Base-by-base conservation (phyloP, 2,329 filamentous ascomycete species). In the Thyridium curvatum region DNA sequence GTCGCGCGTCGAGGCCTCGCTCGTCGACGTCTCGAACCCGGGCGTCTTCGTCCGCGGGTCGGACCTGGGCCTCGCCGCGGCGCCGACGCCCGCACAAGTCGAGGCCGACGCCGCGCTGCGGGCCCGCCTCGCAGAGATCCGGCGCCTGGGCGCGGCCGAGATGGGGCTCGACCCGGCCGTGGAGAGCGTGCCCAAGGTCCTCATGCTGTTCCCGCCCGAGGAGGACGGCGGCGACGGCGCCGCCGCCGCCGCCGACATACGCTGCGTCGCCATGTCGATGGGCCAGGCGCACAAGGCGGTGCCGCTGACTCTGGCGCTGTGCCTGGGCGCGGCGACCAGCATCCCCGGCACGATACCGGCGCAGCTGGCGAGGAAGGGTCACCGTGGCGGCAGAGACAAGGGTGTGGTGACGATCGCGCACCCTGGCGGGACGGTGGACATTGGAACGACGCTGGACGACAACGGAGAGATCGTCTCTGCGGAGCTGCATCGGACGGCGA, bases 241-340 rank as follows among this genome's bases (percentile, higher is more conserved):
- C 16, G 12, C 30, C 5, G 12, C 8, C 13, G 18, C 26, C 2
- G 49, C 62, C 2, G 62, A 69, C 46, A 57, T 75, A 21, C 58
- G 60, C 26, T 72, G 68, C 37, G 55, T 68, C 3, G 71, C 71
- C 4, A 37, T 74, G 54, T 60, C 67, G 46, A 52, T 74, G 61
- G 50, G 68, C 4, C 65, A 68, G 44, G 58, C 65, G 5, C 65
- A 69, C 44, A 67, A 62, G 48, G 64, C 64, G 1, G 55, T 63
- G 8, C 65, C 65, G 4, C 48, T 66, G 35, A 67, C 65, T 4
- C 47, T 68, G 18, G 61, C 61, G 12, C 46, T 68, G 15, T 63
- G 61, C 32, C 50, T 67, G 6, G 64, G 60, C 1, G 62, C 63
- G 0, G 64, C 64, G 2, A 54, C 58, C 7, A 56, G 57, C 30